Evolutionary conservation across 139 green algal genomes (phyloP), one percentile per base, ranked within the genome.

Genomic region (Coelastrella sp.): DNA sequence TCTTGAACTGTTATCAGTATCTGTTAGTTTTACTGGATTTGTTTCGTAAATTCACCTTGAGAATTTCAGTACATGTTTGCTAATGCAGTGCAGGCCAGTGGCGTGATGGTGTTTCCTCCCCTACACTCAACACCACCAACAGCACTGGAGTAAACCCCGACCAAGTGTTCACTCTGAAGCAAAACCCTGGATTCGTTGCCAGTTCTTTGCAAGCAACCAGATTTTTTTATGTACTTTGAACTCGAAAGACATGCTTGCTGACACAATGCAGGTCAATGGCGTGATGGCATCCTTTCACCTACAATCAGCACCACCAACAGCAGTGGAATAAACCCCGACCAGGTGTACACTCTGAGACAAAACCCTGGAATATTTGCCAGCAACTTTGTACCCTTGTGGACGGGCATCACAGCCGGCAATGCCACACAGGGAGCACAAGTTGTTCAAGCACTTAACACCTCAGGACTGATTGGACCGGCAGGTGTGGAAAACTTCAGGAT

Each of bases 311-410:
- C 60, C 66, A 58, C 84, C 73, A 78, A 68, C 90, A 81, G 54
- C 65, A 90, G 85, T 22, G 85, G n/a, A 11, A 64, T 16, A 54
- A 77, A n/a, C 47, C 20, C 74, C 77, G 86, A 47, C 8, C 59
- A 76, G 3, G 10, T 86, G 22, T 91, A n/a, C n/a, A 57, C 11
- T 56, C 23, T 91, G 75, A 7, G 32, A 4, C 79, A 65, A 7
- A 89, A 85, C 82, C 17, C 79, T 66, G 56, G 20, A 5, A 59
- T 91, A 19, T 97, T 95, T 77, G 96, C 96, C 1, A 97, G 94
- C 20, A 97, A 99, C 87, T 99, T 92, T 91, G 89, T 98, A 5
- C 97, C 98, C 7, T 92, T 99, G 5, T 99, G 96, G 94, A 91
- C 87, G 64, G 94, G 94, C 22, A 85, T 90, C 13, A 83, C 77